Evolutionary conservation across 805 yeast species (phyloP), one percentile per base, ranked within the genome.

Genomic region (Hanseniaspora valbyensis): DNA sequence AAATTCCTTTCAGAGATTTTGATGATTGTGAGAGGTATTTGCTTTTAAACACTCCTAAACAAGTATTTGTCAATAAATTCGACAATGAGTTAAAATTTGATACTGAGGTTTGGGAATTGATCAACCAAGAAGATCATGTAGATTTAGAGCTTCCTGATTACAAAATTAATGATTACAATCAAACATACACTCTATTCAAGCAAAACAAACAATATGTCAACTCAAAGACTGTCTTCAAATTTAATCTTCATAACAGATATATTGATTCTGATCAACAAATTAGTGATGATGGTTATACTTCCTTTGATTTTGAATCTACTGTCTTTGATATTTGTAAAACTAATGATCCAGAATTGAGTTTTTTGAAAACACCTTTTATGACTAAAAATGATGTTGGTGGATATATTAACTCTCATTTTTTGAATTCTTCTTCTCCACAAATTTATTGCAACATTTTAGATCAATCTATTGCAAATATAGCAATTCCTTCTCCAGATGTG

Each of bases 141-240:
- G 80, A 78, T 57, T 61, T 78, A 22, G 83, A 78, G 55, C 68
- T 70, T 30, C 83, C 83, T 4, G 71, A 65, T 30, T 78, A 77
- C 70, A 63, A 64, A 26, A 66, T 67, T 7, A 28, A 42, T 25
- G 45, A 56, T 9, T 28, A 49, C 22, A 28, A 24, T 2, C 38
- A 42, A 28, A 39, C 48, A 8, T 36, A 42, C 14, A 34, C 43
- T 14, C 24, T 49, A 21, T 42, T 49, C 18, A 42, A 49, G 22
- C 32, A 49, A 12, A 29, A 29, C 16, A 36, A 19, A 14, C 28
- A 45, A 4, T 18, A 34, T 14, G 34, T 13, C 8, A 21, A 36
- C 10, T 13, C 16, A 14, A 18, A 57, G 10, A 50, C 42, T 21
- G 12, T 54, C 4, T 60, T 59, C 50, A 69, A 64, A 21, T 59